A percentile compares a stretch with the other conserved stretches of the same genome.
These are phyloP conservation scores for Phytophthora tentaculata DNA, from an alignment of 352 stramenopile genomes.

Conservation along the genomic window DNA sequence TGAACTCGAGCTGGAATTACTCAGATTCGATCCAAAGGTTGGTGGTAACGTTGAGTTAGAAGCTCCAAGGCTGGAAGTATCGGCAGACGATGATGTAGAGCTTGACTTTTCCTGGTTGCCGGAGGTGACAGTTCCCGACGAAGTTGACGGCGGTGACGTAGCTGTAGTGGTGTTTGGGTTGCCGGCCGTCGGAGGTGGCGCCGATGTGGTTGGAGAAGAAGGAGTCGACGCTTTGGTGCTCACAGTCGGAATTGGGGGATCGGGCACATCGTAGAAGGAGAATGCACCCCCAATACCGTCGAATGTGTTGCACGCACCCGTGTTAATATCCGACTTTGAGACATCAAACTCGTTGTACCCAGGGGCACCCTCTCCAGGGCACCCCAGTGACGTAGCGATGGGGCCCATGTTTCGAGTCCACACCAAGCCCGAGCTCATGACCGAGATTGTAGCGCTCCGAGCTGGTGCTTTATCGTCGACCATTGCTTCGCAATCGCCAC, in stretches of 20 bases:
- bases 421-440: neutral
- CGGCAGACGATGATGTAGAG: conserved; percentile 10
- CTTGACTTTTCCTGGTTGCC: neutral
- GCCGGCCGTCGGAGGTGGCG: too few relatives aligned
- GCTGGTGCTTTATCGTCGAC: neutral
- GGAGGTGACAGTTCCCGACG: too few relatives aligned
- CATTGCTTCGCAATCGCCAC: conserved; percentile 6
- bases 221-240: too few relatives aligned
- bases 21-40: neutral
- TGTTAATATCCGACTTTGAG: neutral
- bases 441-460: conserved; percentile 7
- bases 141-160: too few relatives aligned
- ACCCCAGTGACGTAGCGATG: neutral
- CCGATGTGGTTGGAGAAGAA: too few relatives aligned
- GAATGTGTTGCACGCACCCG: neutral
- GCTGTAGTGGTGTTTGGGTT: too few relatives aligned
- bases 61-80: too few relatives aligned
- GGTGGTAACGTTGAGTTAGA: neutral
- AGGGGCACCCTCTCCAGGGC: neutral
- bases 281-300: too few relatives aligned
- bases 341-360: conserved; percentile 16
- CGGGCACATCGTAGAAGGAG: too few relatives aligned
- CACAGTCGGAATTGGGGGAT: too few relatives aligned
- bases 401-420: conserved; percentile 19
- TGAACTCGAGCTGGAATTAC: neutral